phyloP scores from a whole-genome alignment of 225 moss, liverwort and hornwort genomes.

The Climacium dendroides region DNA sequence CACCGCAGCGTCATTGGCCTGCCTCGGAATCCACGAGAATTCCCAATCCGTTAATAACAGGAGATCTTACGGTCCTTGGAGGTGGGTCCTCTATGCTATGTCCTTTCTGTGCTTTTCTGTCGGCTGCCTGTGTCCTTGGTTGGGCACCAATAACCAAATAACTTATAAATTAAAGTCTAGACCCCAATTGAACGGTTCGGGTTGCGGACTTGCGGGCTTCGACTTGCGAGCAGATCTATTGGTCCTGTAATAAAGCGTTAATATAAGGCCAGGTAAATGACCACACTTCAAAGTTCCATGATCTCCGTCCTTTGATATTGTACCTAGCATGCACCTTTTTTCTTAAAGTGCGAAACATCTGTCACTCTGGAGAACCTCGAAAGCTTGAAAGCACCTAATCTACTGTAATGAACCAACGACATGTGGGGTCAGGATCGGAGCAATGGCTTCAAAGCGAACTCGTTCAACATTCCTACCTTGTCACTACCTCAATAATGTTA shows the following conservation, averaged over 20 bases:
- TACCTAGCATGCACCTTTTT: background rate
- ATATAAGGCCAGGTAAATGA: background rate
- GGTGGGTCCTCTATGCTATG: background rate
- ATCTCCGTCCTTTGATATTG: background rate
- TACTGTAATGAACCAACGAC: background rate
- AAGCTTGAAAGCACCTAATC: constrained; percentile 10
- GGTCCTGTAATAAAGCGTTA: background rate
- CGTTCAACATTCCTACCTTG: background rate
- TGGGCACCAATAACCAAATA: background rate
- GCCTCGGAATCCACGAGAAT: constrained; percentile 3
- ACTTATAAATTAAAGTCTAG: background rate
- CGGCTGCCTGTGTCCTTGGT: background rate
- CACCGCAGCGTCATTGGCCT: constrained; percentile 15
- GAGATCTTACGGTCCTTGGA: background rate
- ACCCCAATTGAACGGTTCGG: background rate
- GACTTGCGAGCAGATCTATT: background rate
- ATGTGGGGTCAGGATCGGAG: background rate
- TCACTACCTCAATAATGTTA: constrained; percentile 3
- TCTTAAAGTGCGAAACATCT: background rate
- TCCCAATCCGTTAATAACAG: constrained; percentile 1
- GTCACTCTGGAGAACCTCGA: background rate
- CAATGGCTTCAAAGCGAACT: background rate
- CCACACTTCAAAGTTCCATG: background rate
- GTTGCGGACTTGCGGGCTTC: background rate
- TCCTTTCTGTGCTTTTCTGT: constrained; percentile 12